Conservation (phyloP, 805 yeast species). For the Barnettozyma pratensis region DNA sequence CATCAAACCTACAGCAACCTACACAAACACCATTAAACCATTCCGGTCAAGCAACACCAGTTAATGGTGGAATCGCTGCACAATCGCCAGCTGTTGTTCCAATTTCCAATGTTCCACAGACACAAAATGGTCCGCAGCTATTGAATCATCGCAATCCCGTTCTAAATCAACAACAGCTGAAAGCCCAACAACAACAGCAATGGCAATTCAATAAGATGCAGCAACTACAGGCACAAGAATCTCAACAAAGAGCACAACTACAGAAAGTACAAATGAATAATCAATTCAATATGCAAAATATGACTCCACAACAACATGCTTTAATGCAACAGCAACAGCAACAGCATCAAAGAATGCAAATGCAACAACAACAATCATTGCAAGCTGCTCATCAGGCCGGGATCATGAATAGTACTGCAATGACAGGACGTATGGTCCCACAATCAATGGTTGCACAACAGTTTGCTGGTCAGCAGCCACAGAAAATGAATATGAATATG, state of each 20-base stretch:
- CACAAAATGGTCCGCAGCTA: constrained; percentile 17
- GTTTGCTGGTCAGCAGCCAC: background rate
- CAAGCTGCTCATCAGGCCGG: constrained; percentile 5
- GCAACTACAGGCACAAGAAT: constrained; percentile 18
- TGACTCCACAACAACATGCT: constrained; percentile 13
- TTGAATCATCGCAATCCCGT: constrained; percentile 1
- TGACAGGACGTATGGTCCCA: constrained; percentile 9
- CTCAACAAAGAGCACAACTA: constrained; percentile 21
- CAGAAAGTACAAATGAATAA: constrained; percentile 20
- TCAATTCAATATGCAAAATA: constrained; percentile 9
- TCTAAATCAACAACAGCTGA: constrained; percentile 7
- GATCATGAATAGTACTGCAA: background rate
- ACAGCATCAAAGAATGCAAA: constrained; percentile 11
- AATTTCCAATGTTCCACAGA: constrained; percentile 11
- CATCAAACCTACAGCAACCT: constrained; percentile 13
- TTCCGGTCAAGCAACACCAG: background rate
- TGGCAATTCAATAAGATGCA: constrained; percentile 21
- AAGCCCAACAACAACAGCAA: constrained; percentile 8
- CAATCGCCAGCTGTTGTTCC: background rate
- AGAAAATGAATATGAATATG: background rate
- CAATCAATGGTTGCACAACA: constrained; percentile 9
- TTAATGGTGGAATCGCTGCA: background rate
- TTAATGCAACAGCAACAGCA: constrained; percentile 12
- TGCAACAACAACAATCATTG: constrained; percentile 5
- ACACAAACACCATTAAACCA: constrained; percentile 4